Percentiles rank a stretch among this genome's conserved stretches.
phyloP scores from a whole-genome alignment of 2,329 filamentous ascomycete genomes.

The Tolypocladium inflatum region DNA sequence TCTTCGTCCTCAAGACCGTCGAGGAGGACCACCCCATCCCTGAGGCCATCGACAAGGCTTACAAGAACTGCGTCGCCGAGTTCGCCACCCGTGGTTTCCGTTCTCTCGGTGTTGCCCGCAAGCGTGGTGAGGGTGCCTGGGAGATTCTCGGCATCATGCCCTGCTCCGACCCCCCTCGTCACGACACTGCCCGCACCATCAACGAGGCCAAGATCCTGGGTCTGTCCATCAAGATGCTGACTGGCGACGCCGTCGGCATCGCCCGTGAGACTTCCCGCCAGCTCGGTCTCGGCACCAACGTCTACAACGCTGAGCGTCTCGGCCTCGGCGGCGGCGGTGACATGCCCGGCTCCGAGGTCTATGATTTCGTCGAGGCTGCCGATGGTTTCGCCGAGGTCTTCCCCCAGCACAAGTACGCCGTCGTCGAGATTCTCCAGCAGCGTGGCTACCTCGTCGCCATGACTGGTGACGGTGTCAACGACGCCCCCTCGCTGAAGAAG shows the following conservation, averaged over 20 bases:
- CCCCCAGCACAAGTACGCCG: conserved; percentile 91
- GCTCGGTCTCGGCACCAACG: conserved; percentile 84
- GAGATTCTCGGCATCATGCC: conserved; percentile 94
- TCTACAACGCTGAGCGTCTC: conserved; percentile 88
- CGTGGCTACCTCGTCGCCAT: conserved; percentile 91
- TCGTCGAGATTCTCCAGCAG: conserved; percentile 88
- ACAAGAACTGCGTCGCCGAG: conserved; percentile 88
- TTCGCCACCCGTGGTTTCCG: conserved; percentile 91
- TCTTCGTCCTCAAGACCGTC: conserved; percentile 80
- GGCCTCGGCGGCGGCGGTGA: conserved; percentile 84
- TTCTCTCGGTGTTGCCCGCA: conserved; percentile 86
- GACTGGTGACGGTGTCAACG: conserved; percentile 94
- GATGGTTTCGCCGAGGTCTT: conserved; percentile 94
- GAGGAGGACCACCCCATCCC: conserved; percentile 76
- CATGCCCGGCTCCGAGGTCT: conserved; percentile 88
- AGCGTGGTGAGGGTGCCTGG: conserved; percentile 73
- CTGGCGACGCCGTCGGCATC: conserved; percentile 88
- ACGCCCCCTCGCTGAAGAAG: conserved; percentile 86
- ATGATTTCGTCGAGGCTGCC: conserved; percentile 90
- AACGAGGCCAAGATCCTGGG: conserved; percentile 81
- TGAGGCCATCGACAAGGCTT: conserved; percentile 67
- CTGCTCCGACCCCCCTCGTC: conserved; percentile 82
- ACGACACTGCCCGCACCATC: conserved; percentile 85
- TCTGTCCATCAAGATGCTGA: conserved; percentile 92
- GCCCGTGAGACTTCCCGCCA: conserved; percentile 86